phyloP scores from a whole-genome alignment of 805 yeast genomes.

The Lipomyces lipofer region DNA sequence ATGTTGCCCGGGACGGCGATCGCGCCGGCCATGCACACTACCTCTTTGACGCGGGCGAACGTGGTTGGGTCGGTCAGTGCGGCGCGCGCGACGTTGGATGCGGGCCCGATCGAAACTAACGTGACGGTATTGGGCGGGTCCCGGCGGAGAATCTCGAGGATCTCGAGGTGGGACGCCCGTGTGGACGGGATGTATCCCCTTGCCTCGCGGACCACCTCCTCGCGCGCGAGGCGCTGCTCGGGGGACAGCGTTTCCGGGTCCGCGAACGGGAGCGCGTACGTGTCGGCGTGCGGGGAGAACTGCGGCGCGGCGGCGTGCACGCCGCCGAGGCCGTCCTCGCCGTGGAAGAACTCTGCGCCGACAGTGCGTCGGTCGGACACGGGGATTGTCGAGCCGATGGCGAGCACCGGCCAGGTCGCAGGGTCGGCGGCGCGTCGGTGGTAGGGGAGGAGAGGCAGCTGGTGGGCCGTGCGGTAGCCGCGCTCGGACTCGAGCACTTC shows the following conservation, averaged over 20 bases:
- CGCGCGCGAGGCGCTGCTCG: slow-evolving; percentile 11
- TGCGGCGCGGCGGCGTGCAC: slow-evolving; percentile 42
- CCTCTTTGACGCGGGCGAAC: slow-evolving; percentile 39
- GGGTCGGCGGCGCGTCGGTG: slow-evolving; percentile 19
- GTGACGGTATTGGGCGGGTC: slow-evolving; percentile 44
- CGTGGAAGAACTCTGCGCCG: slow-evolving; percentile 46
- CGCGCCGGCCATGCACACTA: slow-evolving; percentile 46
- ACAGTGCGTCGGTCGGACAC: slow-evolving; percentile 35
- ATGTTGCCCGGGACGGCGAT: slow-evolving; percentile 43
- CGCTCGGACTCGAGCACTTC: slow-evolving; percentile 40
- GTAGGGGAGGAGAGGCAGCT: slow-evolving; percentile 30
- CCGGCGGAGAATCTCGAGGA: slow-evolving; percentile 39
- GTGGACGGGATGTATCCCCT: slow-evolving; percentile 38
- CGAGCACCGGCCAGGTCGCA: slow-evolving; percentile 38
- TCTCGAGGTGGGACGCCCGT: slow-evolving; percentile 40
- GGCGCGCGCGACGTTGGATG: slow-evolving; percentile 45
- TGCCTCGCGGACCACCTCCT: slow-evolving; percentile 8
- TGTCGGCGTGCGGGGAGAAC: slow-evolving; percentile 37
- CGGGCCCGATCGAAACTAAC: slow-evolving; percentile 44
- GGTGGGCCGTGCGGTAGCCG: slow-evolving; percentile 32
- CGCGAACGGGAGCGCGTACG: slow-evolving; percentile 36
- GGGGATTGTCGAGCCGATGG: slow-evolving; percentile 40
- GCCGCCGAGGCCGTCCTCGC: slow-evolving; percentile 45
- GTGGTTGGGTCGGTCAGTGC: slow-evolving; percentile 43
- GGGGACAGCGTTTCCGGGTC: slow-evolving; percentile 11